Conservation (phyloP, 139 green algal genomes). For the Chlorella sp. region DNA sequence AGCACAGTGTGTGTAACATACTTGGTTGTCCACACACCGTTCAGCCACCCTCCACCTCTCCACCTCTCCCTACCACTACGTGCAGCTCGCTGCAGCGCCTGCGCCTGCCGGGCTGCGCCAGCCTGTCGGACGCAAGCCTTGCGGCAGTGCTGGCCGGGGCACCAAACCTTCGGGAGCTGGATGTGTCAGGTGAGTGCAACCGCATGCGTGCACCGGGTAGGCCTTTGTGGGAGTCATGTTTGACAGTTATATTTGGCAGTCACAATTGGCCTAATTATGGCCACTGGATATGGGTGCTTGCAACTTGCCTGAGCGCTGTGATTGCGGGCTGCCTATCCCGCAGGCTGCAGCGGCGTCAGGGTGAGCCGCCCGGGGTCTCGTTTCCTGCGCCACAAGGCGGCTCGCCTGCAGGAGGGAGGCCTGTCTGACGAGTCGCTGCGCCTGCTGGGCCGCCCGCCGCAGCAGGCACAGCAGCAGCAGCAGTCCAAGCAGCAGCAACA, state of each 20-base stretch:
- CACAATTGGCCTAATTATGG: no score
- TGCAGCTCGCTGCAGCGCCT: conserved; percentile 1
- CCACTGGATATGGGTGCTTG: no score
- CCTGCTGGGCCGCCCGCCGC: not conserved
- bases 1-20: not conserved
- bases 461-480: not conserved
- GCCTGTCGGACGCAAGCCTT: not conserved
- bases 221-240: no score
- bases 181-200: not conserved
- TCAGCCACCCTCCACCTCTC: not conserved
- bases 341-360: conserved; percentile 3
- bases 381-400: not conserved
- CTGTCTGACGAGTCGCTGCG: not conserved
- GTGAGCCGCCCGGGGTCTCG: conserved; percentile 7
- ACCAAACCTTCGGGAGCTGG: not conserved
- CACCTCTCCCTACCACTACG: not conserved
- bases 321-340: not conserved
- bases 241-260: no score
- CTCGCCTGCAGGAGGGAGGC: conserved; percentile 12
- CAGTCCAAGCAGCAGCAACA: not conserved
- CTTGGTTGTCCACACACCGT: not conserved
- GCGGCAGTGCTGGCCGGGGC: not conserved
- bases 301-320: no score
- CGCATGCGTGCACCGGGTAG: no score
- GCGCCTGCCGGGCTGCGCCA: not conserved